Base-by-base conservation (phyloP, 345 rosid genomes). In the Eucalyptus erythrocorys region DNA sequence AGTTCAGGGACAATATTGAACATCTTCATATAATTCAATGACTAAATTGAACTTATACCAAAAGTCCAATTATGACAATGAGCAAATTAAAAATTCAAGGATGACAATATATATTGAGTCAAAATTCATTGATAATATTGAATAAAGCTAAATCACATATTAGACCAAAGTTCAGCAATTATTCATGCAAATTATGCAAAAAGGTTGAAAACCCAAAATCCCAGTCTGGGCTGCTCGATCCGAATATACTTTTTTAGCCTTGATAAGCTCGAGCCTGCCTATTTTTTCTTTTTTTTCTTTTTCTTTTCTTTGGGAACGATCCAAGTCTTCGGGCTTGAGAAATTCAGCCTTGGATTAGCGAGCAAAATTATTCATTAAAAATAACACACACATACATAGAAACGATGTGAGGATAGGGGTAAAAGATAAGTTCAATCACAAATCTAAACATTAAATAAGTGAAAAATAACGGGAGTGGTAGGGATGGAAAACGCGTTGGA, bases 1-100 rank as follows among this genome's bases (percentile, higher is more conserved):
- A 55, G 0, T 55, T 24, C 0, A 24, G 0, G 13, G 6, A 55
- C 13, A 55, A 55, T 55, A 10, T 55, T 55, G 3, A 24, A 55
- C 6, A 55, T 4, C 24, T 55, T 24, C 1, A 4, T 55, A 55
- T 10, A 24, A 1, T 10, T 55, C 3, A 1, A 0, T 0, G 57
- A 55, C 3, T 9, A 9, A 55, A 55, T 22, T 10, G 6, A 55
- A 24, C 6, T 24, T 55, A 10, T 55, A 55, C 3, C 13, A 24
- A 55, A 55, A 55, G 13, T 55, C 30, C 13, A 9, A 55, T 22
- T 3, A 55, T 55, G 13, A 55, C 30, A 55, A 4, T 55, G 13
- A 10, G 3, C 3, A 55, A 55, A 55, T 55, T 55, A 55, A 55
- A 55, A 55, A 10, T 55, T 55, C 13, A 55, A 55, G 3, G 30